Evolutionary conservation across 768 basidiomycete genomes (phyloP).

Genomic region (Leccinum subtestaceum): DNA sequence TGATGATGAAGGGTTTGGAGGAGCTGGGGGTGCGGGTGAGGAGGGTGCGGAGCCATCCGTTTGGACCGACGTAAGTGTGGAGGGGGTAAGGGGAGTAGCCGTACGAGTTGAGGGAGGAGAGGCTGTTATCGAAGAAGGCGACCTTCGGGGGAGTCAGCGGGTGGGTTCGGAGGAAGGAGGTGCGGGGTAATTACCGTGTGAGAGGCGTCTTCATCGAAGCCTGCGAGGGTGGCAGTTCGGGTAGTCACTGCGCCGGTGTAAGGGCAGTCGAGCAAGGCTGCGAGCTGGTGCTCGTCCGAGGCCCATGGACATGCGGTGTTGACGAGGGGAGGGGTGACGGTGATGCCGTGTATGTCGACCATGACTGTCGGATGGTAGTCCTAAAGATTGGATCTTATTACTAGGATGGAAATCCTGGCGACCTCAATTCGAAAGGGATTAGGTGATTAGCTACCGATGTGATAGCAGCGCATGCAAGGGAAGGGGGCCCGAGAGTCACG

Average conservation of each 20-base stretch:
- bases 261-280: slow-evolving; percentile 63
- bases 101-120: slow-evolving; percentile 79
- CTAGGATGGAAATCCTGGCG: too few species aligned
- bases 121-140: slow-evolving; percentile 47
- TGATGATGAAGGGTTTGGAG: slow-evolving; percentile 74
- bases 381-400: too few species aligned
- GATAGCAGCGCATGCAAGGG: too few species aligned
- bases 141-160: slow-evolving; percentile 44
- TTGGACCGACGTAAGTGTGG: slow-evolving; percentile 48
- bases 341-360: slow-evolving; percentile 56
- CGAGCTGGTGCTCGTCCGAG: slow-evolving; percentile 61
- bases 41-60: slow-evolving; percentile 51
- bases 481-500: too few species aligned
- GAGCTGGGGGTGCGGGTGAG: slow-evolving; percentile 33
- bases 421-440: too few species aligned
- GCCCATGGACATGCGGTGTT: slow-evolving; percentile 86
- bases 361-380: slow-evolving; percentile 31
- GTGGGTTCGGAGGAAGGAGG: neutral
- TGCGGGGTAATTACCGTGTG: slow-evolving; percentile 49
- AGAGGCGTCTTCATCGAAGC: slow-evolving; percentile 62
- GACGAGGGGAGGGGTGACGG: slow-evolving; percentile 61
- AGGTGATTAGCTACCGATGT: too few species aligned
- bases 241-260: slow-evolving; percentile 80
- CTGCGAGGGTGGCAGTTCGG: slow-evolving; percentile 67
- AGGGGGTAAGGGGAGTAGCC: slow-evolving; percentile 80